Base-by-base conservation (phyloP, 106 monocot species). In the Phalaenopsis aphrodite region DNA sequence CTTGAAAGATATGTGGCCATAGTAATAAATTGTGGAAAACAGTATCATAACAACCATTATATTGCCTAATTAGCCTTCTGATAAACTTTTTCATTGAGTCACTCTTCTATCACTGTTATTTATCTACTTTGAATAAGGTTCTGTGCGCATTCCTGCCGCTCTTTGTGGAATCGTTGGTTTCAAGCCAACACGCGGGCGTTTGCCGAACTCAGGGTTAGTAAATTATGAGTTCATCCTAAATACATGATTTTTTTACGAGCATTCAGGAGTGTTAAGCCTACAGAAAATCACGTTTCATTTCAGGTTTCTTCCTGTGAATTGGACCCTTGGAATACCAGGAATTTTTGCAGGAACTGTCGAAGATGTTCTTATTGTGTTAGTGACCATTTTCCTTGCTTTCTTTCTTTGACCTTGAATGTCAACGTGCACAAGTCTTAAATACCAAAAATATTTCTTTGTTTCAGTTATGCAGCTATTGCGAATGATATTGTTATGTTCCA, bases 231-330 rank as follows among this genome's bases (percentile, higher is more conserved):
- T 42, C 30, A n/a, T 74, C 19, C 14, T 38, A 42, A 74, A 10
- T 30, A 76, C 24, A 49, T 10, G 17, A 3, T 18, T 45, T 30
- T 30, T 30, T 45, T 43, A 42, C 39, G 38, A 36, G 5, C 38
- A 36, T 69, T 69, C 38, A 14, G 39, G 12, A 23, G 24, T 30
- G 48, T 49, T 5, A 12, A 76, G 4, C 5, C 3, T 76, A 57
- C 14, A 16, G 67, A 30, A 41, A 12, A 38, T 66, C 37, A 75
- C 68, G 39, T 76, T 76, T 49, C 52, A 12, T 84, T 83, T 79
- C 87, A 96, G 96, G 38, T 83, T 93, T 82, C 91, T 96, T 87
- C 96, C 96, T 39, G 73, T 96, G 65, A 96, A 96, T 75, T 96
- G 96, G 96, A 96, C 96, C 5, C 87, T 96, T 76, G 96, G 96